These are phyloP conservation scores for Mrakia blollopis DNA, from an alignment of 768 basidiomycete species.

Conservation along the genomic window DNA sequence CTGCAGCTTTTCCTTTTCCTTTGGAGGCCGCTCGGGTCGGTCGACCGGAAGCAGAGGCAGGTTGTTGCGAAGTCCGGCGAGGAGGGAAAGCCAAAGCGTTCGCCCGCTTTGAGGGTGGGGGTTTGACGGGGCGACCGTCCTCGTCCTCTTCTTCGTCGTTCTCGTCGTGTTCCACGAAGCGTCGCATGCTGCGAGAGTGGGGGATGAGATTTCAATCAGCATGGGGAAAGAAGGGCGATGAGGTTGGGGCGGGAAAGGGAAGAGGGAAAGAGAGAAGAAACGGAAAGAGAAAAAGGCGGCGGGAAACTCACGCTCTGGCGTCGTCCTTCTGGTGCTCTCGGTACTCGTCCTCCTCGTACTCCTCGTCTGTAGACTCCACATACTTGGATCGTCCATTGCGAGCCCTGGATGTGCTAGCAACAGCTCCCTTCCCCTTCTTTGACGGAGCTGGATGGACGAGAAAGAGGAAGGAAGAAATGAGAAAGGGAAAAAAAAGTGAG, in stretches of 20 bases:
- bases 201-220: neutral
- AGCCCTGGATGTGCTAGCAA: neutral
- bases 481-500: neutral
- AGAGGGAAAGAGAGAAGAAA: neutral
- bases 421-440: neutral
- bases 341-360: neutral
- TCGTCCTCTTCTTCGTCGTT: conserved; percentile 12
- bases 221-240: neutral
- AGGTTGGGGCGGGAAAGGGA: neutral
- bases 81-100: conserved; percentile 10
- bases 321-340: neutral
- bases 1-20: neutral
- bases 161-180: conserved; percentile 14
- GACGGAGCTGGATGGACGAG: neutral
- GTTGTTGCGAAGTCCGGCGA: neutral
- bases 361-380: neutral
- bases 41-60: neutral
- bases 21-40: neutral
- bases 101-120: neutral
- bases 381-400: neutral
- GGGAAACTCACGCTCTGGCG: neutral
- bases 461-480: conserved; percentile 7
- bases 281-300: neutral
- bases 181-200: neutral
- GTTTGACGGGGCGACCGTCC: conserved; percentile 2